A percentile compares a stretch with the other conserved stretches of the same genome.
Evolutionary conservation across 176 grass and related monocot species (phyloP).

Genomic region (Oryza rufipogon): DNA sequence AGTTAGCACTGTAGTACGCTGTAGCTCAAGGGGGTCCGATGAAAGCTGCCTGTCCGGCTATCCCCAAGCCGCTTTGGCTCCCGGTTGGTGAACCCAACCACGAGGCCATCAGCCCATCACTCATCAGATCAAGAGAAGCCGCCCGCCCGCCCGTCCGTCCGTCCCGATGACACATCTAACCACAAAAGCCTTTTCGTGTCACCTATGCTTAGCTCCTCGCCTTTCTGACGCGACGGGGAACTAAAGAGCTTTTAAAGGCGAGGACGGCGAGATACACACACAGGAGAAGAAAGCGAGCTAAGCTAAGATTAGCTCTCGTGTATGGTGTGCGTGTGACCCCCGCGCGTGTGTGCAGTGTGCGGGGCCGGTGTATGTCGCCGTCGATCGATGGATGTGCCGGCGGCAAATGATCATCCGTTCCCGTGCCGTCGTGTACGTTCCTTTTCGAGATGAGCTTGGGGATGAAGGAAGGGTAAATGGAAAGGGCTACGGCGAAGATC

Average conservation of each 20-base stretch:
- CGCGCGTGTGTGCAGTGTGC: not conserved
- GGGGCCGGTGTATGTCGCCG: slow-evolving; percentile 26
- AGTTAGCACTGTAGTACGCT: not conserved
- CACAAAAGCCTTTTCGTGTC: slow-evolving; percentile 4
- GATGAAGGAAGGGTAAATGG: not conserved
- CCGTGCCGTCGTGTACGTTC: not conserved
- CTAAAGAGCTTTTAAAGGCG: not conserved
- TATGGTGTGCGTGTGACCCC: not conserved
- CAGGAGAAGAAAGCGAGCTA: not conserved
- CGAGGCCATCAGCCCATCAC: too few relatives aligned
- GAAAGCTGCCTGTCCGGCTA: not conserved
- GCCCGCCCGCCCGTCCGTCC: too few relatives aligned
- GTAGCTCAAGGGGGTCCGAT: not conserved
- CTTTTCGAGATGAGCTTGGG: too few relatives aligned
- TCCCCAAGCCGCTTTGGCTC: not conserved
- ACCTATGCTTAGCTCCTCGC: not conserved
- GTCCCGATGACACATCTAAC: too few relatives aligned
- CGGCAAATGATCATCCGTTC: not conserved
- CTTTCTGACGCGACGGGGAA: slow-evolving; percentile 39
- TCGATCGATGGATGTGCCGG: not conserved
- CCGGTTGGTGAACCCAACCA: slow-evolving; percentile 21
- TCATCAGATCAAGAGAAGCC: not conserved
- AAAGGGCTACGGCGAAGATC: not conserved
- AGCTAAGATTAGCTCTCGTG: slow-evolving; percentile 19
- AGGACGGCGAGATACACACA: not conserved